A percentile compares a stretch with the other conserved stretches of the same genome.
Conservation (phyloP, 208 protist species). For the Trypanosoma mega region DNA sequence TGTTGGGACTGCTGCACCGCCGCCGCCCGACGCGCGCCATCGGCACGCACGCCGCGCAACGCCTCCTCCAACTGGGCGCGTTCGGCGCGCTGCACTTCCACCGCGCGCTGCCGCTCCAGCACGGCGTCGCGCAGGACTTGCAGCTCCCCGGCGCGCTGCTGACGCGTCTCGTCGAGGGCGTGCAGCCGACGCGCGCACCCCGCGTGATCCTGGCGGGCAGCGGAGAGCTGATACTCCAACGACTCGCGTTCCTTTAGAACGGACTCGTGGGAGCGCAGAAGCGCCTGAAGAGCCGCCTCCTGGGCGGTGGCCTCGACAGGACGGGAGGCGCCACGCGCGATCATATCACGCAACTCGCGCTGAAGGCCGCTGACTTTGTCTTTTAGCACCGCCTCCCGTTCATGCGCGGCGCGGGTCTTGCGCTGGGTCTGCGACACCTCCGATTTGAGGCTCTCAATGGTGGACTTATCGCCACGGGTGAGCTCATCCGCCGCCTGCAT, state of each 20-base stretch:
- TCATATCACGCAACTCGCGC: constrained; percentile 92
- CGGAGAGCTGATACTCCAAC: constrained; percentile 48
- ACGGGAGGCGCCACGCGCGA: constrained; percentile 81
- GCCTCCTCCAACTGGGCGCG: constrained; percentile 84
- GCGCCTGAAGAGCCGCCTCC: constrained; percentile 93
- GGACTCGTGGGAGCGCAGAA: constrained; percentile 88
- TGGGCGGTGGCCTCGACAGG: constrained; percentile 89
- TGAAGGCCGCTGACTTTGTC: constrained; percentile 94
- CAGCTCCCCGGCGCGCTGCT: constrained; percentile 51
- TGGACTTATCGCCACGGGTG: constrained; percentile 93
- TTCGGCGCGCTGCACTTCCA: constrained; percentile 42
- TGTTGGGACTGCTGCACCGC: constrained; percentile 37
- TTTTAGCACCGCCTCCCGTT: constrained; percentile 93
- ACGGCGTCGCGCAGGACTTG: constrained; percentile 36
- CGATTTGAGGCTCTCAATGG: constrained; percentile 90
- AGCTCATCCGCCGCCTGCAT: constrained; percentile 93
- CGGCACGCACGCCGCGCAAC: constrained; percentile 63
- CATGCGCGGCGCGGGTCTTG: constrained; percentile 87
- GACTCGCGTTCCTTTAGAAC: constrained; percentile 92
- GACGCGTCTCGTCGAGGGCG: constrained; percentile 44
- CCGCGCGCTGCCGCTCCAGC: constrained; percentile 55
- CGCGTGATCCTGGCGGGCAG: constrained; percentile 51
- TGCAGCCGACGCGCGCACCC: constrained; percentile 46
- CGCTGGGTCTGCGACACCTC: constrained; percentile 95
- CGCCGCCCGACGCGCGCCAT: constrained; percentile 42